phyloP scores from a whole-genome alignment of 176 grass and related monocot species.

The Aegilops umbellulata region DNA sequence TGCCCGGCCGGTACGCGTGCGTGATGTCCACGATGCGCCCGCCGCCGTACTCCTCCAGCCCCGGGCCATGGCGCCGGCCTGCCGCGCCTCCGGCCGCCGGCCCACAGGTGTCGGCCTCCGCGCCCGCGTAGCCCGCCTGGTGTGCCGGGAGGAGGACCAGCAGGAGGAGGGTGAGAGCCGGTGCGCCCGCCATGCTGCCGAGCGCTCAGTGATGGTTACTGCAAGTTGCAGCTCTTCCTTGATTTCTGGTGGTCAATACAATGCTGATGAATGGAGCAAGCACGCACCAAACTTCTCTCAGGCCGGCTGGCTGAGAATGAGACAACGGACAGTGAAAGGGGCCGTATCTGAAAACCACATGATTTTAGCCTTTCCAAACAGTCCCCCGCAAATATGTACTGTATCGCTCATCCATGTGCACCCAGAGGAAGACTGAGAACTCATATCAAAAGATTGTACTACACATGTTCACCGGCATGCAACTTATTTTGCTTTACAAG shows the following conservation, averaged over 20 bases:
- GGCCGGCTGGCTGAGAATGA: neutral
- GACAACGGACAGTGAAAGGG: neutral
- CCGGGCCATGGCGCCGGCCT: neutral
- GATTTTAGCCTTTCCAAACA: neutral
- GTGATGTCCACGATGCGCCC: conserved; percentile 77
- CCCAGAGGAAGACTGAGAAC: no score
- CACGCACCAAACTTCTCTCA: neutral
- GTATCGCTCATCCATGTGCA: no score
- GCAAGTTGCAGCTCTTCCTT: neutral
- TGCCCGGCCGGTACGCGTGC: conserved; percentile 61
- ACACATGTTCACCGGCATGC: no score
- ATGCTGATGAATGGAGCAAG: no score
- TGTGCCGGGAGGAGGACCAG: neutral
- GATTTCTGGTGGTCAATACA: neutral
- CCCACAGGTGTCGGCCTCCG: neutral
- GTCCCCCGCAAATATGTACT: neutral
- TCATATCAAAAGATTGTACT: no score
- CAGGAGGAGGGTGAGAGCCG: neutral
- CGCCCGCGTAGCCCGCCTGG: neutral
- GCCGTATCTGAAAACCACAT: neutral
- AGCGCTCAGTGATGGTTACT: neutral
- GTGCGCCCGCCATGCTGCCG: neutral
- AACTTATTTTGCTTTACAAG: no score
- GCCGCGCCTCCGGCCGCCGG: neutral
- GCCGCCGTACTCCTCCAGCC: conserved; percentile 53